Evolutionary conservation across 805 yeast species (phyloP).

Genomic region (Saturnispora serradocipensis): DNA sequence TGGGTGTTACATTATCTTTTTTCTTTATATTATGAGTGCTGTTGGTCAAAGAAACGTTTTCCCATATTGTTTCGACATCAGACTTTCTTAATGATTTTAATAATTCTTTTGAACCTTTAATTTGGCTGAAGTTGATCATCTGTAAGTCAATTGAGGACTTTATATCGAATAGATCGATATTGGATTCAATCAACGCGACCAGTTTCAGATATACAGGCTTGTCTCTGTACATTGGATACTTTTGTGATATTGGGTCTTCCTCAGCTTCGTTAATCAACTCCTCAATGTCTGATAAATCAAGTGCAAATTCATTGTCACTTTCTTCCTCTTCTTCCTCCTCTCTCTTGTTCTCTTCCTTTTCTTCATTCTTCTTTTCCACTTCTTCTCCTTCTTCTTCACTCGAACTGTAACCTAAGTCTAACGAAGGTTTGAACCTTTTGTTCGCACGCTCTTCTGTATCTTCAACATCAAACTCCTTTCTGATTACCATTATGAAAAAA

Average conservation of each 20-base stretch:
- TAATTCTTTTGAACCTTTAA: constrained; percentile 18
- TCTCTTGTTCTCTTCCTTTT: constrained; percentile 3
- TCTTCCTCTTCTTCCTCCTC: neutral
- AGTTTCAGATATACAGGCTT: neutral
- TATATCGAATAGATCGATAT: neutral
- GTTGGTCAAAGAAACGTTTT: neutral
- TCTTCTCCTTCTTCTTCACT: constrained; percentile 5
- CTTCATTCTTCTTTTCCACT: neutral
- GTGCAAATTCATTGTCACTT: constrained; percentile 8
- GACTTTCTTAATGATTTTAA: constrained; percentile 13
- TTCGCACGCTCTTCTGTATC: neutral
- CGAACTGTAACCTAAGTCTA: constrained; percentile 2
- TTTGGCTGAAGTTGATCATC: constrained; percentile 13
- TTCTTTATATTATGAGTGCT: neutral
- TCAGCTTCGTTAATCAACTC: constrained; percentile 6
- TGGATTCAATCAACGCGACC: neutral
- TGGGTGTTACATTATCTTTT: neutral
- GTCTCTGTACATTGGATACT: neutral
- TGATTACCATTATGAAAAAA: neutral
- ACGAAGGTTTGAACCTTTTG: neutral
- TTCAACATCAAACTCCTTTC: neutral
- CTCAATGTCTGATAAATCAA: constrained; percentile 13
- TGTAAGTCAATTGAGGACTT: constrained; percentile 17
- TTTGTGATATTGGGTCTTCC: neutral
- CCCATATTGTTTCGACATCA: constrained; percentile 7